Percentiles rank a stretch among this genome's conserved stretches.
phyloP scores from a whole-genome alignment of 1,139 yeast species.

The Geotrichum reessii region DNA sequence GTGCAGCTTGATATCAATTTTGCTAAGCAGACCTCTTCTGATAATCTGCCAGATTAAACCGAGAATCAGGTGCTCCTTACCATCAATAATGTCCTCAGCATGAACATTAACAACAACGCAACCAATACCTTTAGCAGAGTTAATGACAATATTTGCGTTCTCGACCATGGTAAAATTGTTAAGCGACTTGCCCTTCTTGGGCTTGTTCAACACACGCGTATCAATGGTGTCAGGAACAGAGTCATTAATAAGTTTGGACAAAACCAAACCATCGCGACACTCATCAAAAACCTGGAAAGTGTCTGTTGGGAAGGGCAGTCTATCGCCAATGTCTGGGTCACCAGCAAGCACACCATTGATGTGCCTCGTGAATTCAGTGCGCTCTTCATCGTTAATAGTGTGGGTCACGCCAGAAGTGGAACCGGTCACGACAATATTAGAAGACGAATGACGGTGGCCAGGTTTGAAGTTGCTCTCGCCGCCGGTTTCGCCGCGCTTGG shows the following conservation, averaged over 20 bases:
- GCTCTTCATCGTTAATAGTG: conserved; percentile 94
- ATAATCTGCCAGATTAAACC: conserved; percentile 98
- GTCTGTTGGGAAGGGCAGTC: conserved; percentile 90
- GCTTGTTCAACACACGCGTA: conserved; percentile 89
- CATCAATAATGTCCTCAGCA: conserved; percentile 94
- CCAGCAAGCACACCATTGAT: conserved; percentile 88
- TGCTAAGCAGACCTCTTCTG: conserved; percentile 87
- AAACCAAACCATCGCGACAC: conserved; percentile 89
- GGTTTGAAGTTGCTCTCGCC: conserved; percentile 11
- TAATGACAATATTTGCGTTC: conserved; percentile 94
- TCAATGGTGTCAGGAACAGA: conserved; percentile 98
- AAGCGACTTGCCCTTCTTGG: conserved; percentile 73
- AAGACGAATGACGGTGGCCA: conserved; percentile 18
- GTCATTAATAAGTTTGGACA: conserved; percentile 90
- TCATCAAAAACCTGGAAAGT: conserved; percentile 95
- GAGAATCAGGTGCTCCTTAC: conserved; percentile 89
- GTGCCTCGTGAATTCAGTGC: conserved; percentile 92
- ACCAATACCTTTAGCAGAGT: conserved; percentile 97
- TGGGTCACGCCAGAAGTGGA: conserved; percentile 91
- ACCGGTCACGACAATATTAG: conserved; percentile 69
- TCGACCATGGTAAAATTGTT: conserved; percentile 95
- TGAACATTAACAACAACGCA: conserved; percentile 97
- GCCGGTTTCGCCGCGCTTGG: conserved; percentile 21
- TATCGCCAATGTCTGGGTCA: conserved; percentile 76
- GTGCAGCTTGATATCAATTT: conserved; percentile 91